A percentile compares a stretch with the other conserved stretches of the same genome.
phyloP scores from a whole-genome alignment of 495 filamentous ascomycete genomes.

The Neurospora tetrasperma region DNA sequence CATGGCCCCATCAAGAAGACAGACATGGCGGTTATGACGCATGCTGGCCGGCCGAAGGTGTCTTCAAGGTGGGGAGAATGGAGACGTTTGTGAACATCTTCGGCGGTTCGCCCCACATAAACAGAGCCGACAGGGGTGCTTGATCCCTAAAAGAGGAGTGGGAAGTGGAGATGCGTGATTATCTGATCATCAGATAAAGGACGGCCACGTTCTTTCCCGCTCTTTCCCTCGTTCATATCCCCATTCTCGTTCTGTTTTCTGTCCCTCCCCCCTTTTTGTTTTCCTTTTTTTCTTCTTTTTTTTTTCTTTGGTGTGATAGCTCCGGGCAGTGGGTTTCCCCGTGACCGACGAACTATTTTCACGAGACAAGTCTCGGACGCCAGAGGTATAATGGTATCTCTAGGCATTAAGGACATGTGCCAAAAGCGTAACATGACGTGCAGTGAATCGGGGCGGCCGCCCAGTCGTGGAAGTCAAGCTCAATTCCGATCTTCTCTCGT shows the following conservation, averaged over 20 bases:
- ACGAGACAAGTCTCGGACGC: neutral
- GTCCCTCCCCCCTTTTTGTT: no score
- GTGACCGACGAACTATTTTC: neutral
- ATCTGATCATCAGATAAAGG: neutral
- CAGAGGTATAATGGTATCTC: neutral
- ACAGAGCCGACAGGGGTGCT: neutral
- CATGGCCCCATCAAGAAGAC: neutral
- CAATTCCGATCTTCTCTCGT: neutral
- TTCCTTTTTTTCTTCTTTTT: neutral
- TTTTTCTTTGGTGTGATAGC: no score
- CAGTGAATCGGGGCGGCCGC: no score
- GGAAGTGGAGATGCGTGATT: neutral
- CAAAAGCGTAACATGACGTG: neutral
- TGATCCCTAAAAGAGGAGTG: neutral
- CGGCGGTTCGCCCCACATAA: neutral
- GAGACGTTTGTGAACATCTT: neutral
- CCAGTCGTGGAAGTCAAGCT: neutral
- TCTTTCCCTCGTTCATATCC: neutral
- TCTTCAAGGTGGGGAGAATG: neutral
- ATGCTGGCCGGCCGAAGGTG: neutral
- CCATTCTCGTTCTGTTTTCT: neutral
- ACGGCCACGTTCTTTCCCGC: neutral
- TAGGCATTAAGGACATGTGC: neutral
- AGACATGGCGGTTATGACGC: neutral
- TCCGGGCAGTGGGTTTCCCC: neutral